Conservation (phyloP, 345 rosid genomes). For the Syzygium jambos region DNA sequence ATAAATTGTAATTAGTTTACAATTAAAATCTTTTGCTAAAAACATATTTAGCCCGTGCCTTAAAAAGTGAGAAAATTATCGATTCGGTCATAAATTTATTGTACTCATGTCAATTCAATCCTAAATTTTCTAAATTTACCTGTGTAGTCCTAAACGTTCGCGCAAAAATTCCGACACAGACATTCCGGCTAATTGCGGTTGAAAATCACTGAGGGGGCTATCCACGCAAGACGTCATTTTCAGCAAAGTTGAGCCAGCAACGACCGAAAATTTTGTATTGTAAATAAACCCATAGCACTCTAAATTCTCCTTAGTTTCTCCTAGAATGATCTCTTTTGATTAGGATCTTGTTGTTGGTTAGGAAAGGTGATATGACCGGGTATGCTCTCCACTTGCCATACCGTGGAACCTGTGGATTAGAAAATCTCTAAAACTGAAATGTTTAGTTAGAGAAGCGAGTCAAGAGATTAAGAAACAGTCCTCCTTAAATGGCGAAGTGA, state of each 20-base stretch:
- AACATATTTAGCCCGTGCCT: not conserved
- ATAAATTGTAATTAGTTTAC: not conserved
- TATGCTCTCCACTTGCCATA: no score
- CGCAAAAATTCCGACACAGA: fast-evolving
- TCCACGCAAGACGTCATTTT: fast-evolving
- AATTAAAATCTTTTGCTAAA: not conserved
- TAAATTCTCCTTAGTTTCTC: no score
- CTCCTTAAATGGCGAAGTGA: no score
- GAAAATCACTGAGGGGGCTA: fast-evolving
- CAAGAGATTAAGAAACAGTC: no score
- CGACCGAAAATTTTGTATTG: no score
- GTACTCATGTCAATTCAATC: fast-evolving
- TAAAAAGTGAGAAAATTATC: not conserved
- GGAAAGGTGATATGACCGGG: no score
- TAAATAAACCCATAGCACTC: no score
- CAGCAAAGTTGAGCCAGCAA: not conserved
- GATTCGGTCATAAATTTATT: not conserved
- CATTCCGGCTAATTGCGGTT: fast-evolving
- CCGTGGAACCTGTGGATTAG: no score
- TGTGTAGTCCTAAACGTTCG: fast-evolving
- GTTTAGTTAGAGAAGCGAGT: no score
- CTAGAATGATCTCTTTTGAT: no score
- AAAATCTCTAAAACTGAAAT: no score
- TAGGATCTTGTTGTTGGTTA: no score
- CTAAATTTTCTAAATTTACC: not conserved